Evolutionary conservation across 108 stramenopile species (phyloP).

Genomic region (Epipyxis sp.): DNA sequence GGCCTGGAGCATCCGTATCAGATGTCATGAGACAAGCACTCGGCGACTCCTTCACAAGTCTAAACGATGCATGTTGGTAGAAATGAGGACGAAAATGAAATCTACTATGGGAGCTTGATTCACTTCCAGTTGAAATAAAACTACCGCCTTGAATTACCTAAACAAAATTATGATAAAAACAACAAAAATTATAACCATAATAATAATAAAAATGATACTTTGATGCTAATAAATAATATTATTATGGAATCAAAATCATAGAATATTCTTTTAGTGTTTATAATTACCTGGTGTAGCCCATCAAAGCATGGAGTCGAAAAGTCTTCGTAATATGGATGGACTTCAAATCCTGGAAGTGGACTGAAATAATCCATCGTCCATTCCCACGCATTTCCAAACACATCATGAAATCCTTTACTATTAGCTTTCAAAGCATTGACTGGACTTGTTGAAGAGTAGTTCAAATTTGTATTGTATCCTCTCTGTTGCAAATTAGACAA

Average conservation of each 20-base stretch:
- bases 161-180: too few relatives aligned
- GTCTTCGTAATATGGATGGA: slow-evolving; percentile 81
- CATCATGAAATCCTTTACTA: slow-evolving; percentile 57
- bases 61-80: slow-evolving; percentile 85
- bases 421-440: slow-evolving; percentile 63
- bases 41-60: slow-evolving; percentile 57
- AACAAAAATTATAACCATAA: too few relatives aligned
- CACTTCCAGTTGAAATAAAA: slow-evolving; percentile 84
- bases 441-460: slow-evolving; percentile 48
- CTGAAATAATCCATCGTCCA: slow-evolving; percentile 75
- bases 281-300: slow-evolving; percentile 50
- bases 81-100: slow-evolving; percentile 93
- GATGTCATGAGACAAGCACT: not conserved
- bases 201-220: too few relatives aligned
- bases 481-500: too few relatives aligned
- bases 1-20: slow-evolving; percentile 34
- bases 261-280: too few relatives aligned
- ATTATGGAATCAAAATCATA: slow-evolving; percentile 83
- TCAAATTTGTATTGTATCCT: not conserved
- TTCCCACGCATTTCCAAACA: slow-evolving; percentile 90
- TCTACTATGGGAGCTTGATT: slow-evolving; percentile 81
- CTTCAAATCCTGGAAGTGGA: slow-evolving; percentile 75
- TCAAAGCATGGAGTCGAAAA: slow-evolving; percentile 93
- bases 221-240: too few relatives aligned
- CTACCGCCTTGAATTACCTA: slow-evolving; percentile 73